Base-by-base conservation (phyloP, 768 basidiomycete genomes). In the Mycena pura region DNA sequence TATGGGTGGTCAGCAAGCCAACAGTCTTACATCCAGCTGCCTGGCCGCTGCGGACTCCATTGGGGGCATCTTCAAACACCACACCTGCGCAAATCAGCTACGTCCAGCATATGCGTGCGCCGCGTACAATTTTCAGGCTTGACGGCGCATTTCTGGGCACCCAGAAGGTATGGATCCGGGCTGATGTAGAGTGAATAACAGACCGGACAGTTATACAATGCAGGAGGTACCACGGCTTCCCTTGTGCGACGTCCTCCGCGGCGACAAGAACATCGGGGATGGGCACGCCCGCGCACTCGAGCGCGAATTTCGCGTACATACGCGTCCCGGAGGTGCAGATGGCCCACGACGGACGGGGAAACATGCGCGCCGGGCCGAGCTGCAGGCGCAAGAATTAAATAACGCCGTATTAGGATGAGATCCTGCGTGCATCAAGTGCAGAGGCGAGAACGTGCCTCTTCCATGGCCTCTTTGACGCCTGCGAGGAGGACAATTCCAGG, bases 31-130 rank as follows among this genome's bases (percentile, higher is more conserved):
- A 89, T 14, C 96, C 95, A 6, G 94, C 92, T 0, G 88, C 84
- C 43, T 84, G 78, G 11, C 95, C 95, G 60, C 93, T 91, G 38
- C 78, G 79, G 67, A 98, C 81, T 19, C 95, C 96, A 15, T 86
- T 86, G 1, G 95, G 95, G 3, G 96, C 93, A 76, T 98, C 96
- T 72, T 96, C 95, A 29, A 98, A 84, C 15, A 97, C 96, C 45
- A 96, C 79, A 67, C 90, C 91, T 89, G 51, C 5, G 36, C 19
- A 58, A 45, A 57, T 50, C 21, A 58, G 39, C 14, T 29, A 22
- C 17, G 32, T 17, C 24, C 21, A 15, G 47, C 24, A n/a, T 5
- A 19, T 43, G 44, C 17, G 47, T 34, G 28, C n/a, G 36, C 3
- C 10, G 71, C 82, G 55, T 54, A 86, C 90, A 93, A 52, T 85